These are phyloP conservation scores for Pseudoperonospora humuli DNA, from an alignment of 352 stramenopile genomes.

Conservation along the genomic window DNA sequence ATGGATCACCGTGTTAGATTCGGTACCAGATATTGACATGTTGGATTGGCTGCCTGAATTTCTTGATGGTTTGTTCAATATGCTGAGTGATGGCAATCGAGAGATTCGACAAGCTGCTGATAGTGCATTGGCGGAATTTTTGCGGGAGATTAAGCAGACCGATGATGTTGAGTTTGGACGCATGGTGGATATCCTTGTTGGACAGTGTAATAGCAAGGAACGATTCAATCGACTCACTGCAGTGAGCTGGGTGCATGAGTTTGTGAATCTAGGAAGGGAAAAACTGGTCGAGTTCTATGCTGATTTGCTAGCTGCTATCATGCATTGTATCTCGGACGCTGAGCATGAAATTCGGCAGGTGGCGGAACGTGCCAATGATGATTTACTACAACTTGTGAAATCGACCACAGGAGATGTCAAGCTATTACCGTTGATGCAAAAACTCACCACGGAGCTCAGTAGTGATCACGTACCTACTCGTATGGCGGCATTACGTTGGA, in stretches of 20 bases:
- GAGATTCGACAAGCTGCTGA: constrained; percentile 96
- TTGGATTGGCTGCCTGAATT: constrained; percentile 97
- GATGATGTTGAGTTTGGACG: constrained; percentile 96
- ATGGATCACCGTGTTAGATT: constrained; percentile 99
- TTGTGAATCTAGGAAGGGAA: constrained; percentile 94
- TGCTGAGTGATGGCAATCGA: constrained; percentile 97
- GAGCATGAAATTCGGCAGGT: constrained; percentile 95
- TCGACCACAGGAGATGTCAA: constrained; percentile 87
- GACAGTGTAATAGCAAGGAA: constrained; percentile 96
- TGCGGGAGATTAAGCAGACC: constrained; percentile 94
- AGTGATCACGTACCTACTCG: constrained; percentile 95
- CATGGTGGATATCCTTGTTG: constrained; percentile 96
- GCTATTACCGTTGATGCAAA: constrained; percentile 90
- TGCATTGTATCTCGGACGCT: constrained; percentile 96
- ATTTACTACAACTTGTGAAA: constrained; percentile 93
- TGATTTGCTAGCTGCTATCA: constrained; percentile 92
- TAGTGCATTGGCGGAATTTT: constrained; percentile 90
- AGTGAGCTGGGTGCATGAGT: constrained; percentile 97
- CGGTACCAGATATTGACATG: constrained; percentile 98
- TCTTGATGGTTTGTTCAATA: constrained; percentile 98
- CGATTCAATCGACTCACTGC: constrained; percentile 95
- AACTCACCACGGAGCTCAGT: constrained; percentile 91
- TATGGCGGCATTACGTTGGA: constrained; percentile 93
- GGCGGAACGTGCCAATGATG: constrained; percentile 94
- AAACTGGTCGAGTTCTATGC: constrained; percentile 94